Evolutionary conservation across 768 basidiomycete species (phyloP).

Genomic region (Piloderma croceum): DNA sequence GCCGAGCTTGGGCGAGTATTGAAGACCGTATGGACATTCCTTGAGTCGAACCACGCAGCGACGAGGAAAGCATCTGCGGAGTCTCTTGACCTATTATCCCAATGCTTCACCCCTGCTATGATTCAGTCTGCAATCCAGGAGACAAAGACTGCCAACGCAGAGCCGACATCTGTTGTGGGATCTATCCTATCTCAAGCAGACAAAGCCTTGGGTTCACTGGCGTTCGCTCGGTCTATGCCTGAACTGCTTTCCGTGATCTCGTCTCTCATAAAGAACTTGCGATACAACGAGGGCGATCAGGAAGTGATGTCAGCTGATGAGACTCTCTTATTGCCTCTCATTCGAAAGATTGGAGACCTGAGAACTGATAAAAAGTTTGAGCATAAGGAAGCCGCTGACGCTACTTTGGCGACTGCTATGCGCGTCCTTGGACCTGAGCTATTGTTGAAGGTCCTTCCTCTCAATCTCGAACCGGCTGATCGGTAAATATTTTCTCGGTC

Average conservation of each 20-base stretch:
- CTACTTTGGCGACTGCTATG: conserved; percentile 74
- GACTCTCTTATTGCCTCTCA: conserved; percentile 58
- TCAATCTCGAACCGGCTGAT: conserved; percentile 79
- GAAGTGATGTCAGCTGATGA: conserved; percentile 58
- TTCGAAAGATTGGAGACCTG: conserved; percentile 68
- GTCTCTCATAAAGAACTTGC: conserved; percentile 60
- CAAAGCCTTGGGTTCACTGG: conserved; percentile 66
- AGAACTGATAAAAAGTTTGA: conserved; percentile 81
- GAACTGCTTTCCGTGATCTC: conserved; percentile 73
- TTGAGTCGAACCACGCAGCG: conserved; percentile 60
- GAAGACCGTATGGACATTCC: conserved; percentile 70
- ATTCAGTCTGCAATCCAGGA: conserved; percentile 50
- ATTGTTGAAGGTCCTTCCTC: conserved; percentile 65
- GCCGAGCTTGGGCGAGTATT: conserved; percentile 59
- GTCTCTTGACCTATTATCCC: conserved; percentile 56
- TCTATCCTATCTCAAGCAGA: conserved; percentile 58
- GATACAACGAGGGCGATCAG: conserved; percentile 39
- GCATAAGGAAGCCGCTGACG: conserved; percentile 83
- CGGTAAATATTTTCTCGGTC: conserved; percentile 43
- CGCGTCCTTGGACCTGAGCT: conserved; percentile 80
- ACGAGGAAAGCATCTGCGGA: conserved; percentile 61
- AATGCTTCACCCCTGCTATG: conserved; percentile 65
- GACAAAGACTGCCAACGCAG: conserved; percentile 28
- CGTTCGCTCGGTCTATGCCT: conserved; percentile 70
- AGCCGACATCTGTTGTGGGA: conserved; percentile 50